Base-by-base conservation (phyloP, 257 asterid genomes). In the Misopates orontium region DNA sequence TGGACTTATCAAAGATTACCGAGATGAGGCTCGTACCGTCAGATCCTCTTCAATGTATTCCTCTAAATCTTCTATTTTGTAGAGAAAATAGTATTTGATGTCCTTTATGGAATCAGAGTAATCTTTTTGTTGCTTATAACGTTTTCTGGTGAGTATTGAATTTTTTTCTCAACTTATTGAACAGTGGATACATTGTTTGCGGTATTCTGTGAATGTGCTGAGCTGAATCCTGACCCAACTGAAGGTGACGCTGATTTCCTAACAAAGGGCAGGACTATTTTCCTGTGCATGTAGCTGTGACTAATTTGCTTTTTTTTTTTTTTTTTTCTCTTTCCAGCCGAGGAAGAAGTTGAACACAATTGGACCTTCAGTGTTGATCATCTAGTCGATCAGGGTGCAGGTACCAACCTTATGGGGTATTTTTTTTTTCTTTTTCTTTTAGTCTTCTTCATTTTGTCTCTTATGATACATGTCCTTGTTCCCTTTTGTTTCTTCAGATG, bases 1-100 rank as follows among this genome's bases (percentile, higher is more conserved):
- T 80, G 20, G 80, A 90, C 76, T 78, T 87, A 67, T 84, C 92
- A 8, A 86, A 77, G 78, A 79, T 90, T 66, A 82, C 86, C 0
- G 99, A 90, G 86, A 83, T 93, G 92, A 90, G 99, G 77, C 89
- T 93, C 6, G 83, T 93, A 67, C 99, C 96, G 4, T 80, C 95
- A 14, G 97, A 93, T 77, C 87, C 95, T 72, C 75, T 70, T 70
- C 94, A 86, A 66, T 77, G 96, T 90, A 86, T 47, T 53, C 22
- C 4, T 24, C 52, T 17, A 3, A 12, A 4, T 0, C 39, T 7
- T 47, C 22, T n/a, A 19, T 67, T 20, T 39, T 28, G 8, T 41
- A 8, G 40, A 32, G 51, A 22, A 41, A 4, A 24, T 39, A 25
- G 10, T 12, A 2, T 45, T 15, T 42, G 5, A 22, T 31, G 22